Conservation (phyloP, 306 rosid genomes). For the Inga leiocalycina region DNA sequence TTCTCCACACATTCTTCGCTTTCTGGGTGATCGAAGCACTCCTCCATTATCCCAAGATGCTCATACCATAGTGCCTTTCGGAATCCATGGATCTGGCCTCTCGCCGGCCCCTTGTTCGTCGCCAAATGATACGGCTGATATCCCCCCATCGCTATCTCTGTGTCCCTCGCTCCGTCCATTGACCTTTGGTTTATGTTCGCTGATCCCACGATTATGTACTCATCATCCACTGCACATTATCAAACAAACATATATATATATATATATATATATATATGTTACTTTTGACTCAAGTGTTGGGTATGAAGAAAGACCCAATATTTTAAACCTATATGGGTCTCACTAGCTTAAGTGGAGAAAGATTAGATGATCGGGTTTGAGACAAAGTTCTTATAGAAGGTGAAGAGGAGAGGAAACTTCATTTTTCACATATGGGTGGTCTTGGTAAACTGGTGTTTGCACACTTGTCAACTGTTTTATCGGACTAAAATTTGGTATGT, state of each 20-base stretch:
- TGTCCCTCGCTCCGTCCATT: constrained; percentile 75
- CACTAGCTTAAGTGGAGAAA: not conserved
- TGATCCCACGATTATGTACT: constrained; percentile 69
- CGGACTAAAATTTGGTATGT: too few relatives aligned
- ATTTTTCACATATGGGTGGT: too few relatives aligned
- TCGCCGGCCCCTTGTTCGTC: constrained; percentile 44
- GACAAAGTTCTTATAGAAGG: not conserved
- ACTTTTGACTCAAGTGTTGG: not conserved
- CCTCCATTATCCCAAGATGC: constrained; percentile 61
- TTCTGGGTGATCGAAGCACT: constrained; percentile 50
- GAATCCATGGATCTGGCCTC: constrained; percentile 67
- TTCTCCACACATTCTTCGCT: constrained; percentile 49
- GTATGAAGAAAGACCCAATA: not conserved
- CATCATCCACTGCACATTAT: constrained; percentile 62
- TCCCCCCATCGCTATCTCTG: constrained; percentile 74
- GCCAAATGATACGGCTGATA: constrained; percentile 61
- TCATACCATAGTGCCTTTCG: constrained; percentile 69
- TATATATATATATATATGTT: not conserved
- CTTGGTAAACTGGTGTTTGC: too few relatives aligned
- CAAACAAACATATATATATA: not conserved
- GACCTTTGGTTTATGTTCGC: constrained; percentile 80
- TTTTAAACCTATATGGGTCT: not conserved
- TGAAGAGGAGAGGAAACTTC: too few relatives aligned
- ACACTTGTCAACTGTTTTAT: too few relatives aligned
- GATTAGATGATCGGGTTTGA: not conserved